Percentiles rank a stretch among this genome's conserved stretches.
Evolutionary conservation across 805 yeast species (phyloP).

Genomic region (Wickerhamiella parazyma): DNA sequence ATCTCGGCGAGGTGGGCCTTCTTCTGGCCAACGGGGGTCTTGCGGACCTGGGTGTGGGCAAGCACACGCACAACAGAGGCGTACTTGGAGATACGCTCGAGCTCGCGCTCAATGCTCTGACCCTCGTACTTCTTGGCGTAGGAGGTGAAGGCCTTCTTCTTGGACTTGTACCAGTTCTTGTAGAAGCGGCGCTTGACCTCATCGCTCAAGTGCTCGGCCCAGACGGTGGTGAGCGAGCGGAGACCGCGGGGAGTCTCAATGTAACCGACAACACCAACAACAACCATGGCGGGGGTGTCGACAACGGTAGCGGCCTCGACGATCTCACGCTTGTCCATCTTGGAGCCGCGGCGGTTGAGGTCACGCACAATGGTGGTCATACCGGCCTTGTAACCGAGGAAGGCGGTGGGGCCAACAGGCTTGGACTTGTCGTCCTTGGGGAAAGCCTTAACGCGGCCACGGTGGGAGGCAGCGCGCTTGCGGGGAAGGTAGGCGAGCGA

Average conservation of each 20-base stretch:
- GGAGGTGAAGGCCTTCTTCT: conserved; percentile 99
- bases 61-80: conserved; percentile 96
- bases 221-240: conserved; percentile 98
- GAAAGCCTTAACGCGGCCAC: conserved; percentile 99
- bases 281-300: conserved; percentile 97
- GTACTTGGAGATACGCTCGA: conserved; percentile 98
- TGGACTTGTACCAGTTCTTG: conserved; percentile 99
- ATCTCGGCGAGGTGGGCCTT: conserved; percentile 99
- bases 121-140: conserved; percentile 98
- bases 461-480: conserved; percentile 97
- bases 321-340: conserved; percentile 99
- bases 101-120: conserved; percentile 81
- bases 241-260: conserved; percentile 99
- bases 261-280: conserved; percentile 99
- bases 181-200: conserved; percentile 99
- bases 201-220: conserved; percentile 99
- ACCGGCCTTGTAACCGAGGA: conserved; percentile 99
- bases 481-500: conserved; percentile 98
- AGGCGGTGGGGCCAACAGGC: conserved; percentile 98
- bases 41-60: conserved; percentile 98
- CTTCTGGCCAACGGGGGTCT: conserved; percentile 98
- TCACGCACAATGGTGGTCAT: conserved; percentile 99
- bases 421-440: conserved; percentile 96
- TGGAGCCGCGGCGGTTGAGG: conserved; percentile 99
- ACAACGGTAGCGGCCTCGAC: conserved; percentile 99